Conservation (phyloP, 2,329 filamentous ascomycete species). For the Elsinoe fawcettii region DNA sequence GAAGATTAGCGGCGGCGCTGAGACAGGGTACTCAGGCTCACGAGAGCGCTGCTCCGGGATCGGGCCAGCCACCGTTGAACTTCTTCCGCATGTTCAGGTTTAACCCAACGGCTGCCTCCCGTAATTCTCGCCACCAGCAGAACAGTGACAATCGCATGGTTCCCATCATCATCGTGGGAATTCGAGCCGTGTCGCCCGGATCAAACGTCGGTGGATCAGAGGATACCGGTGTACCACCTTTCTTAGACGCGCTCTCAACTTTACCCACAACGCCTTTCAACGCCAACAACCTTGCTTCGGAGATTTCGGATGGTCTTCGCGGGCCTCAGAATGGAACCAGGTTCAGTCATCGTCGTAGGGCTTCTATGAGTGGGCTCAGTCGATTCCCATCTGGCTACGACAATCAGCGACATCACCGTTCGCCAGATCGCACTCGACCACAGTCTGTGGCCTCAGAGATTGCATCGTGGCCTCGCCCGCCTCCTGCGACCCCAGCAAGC, state of each 20-base stretch:
- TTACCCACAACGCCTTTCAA: constrained; percentile 39
- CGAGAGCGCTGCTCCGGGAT: constrained; percentile 29
- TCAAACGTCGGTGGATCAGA: constrained; percentile 30
- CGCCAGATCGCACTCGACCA: constrained; percentile 36
- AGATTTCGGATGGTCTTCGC: constrained; percentile 44
- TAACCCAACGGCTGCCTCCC: constrained; percentile 4
- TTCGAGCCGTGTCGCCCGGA: constrained; percentile 54
- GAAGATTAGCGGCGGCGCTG: constrained; percentile 50
- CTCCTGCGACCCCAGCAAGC: constrained; percentile 53
- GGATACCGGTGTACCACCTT: constrained; percentile 38
- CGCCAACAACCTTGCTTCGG: constrained; percentile 34
- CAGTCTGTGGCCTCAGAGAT: constrained; percentile 46
- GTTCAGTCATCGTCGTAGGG: constrained; percentile 46
- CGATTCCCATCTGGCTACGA: constrained; percentile 45
- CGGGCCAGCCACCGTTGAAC: constrained; percentile 47
- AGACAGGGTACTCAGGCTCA: constrained; percentile 37
- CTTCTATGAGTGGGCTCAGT: constrained; percentile 47
- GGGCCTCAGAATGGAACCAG: constrained; percentile 49
- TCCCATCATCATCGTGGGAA: constrained; percentile 62
- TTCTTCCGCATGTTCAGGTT: constrained; percentile 64
- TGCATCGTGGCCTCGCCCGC: constrained; percentile 51
- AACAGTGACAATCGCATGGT: constrained; percentile 50
- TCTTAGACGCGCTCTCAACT: constrained; percentile 45
- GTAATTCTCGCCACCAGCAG: constrained; percentile 23
- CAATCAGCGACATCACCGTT: constrained; percentile 45